Conservation (phyloP, 108 stramenopile species). For the Pseudonitzschia pungens region DNA sequence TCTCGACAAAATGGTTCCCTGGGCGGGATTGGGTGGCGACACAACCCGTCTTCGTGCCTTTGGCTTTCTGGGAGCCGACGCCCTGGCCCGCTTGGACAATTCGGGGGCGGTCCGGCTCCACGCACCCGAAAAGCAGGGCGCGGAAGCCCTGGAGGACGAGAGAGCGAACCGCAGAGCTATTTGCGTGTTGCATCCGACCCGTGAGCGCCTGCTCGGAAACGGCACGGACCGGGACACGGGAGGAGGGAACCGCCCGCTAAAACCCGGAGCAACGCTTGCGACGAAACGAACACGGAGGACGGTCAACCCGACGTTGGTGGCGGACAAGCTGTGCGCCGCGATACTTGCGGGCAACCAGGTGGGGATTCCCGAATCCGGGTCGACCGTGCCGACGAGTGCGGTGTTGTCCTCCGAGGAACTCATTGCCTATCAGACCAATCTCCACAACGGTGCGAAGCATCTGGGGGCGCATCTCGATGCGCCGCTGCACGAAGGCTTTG, state of each 20-base stretch:
- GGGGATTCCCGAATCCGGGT: no score
- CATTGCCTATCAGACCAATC: conserved; percentile 32
- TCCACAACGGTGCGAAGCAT: conserved; percentile 29
- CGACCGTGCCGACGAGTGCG: background rate
- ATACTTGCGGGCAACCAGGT: background rate
- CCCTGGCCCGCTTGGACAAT: background rate
- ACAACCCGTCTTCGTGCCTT: conserved; percentile 12
- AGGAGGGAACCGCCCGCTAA: no score
- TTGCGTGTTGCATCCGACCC: conserved; percentile 2
- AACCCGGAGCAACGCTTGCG: no score
- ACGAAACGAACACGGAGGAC: background rate
- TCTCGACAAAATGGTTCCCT: conserved; percentile 8
- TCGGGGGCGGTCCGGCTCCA: conserved; percentile 9
- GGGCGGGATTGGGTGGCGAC: conserved; percentile 11
- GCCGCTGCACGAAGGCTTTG: conserved; percentile 37
- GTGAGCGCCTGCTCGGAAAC: background rate
- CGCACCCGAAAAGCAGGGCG: conserved; percentile 27
- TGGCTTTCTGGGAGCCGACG: background rate
- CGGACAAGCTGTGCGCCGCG: background rate
- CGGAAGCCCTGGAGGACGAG: conserved; percentile 20
- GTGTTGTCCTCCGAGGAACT: conserved; percentile 2
- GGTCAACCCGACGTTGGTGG: background rate
- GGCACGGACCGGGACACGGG: background rate
- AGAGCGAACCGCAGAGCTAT: conserved; percentile 22
- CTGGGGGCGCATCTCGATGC: conserved; percentile 29